Evolutionary conservation across 768 basidiomycete genomes (phyloP).

Genomic region (Trichaptum fuscoviolaceum): DNA sequence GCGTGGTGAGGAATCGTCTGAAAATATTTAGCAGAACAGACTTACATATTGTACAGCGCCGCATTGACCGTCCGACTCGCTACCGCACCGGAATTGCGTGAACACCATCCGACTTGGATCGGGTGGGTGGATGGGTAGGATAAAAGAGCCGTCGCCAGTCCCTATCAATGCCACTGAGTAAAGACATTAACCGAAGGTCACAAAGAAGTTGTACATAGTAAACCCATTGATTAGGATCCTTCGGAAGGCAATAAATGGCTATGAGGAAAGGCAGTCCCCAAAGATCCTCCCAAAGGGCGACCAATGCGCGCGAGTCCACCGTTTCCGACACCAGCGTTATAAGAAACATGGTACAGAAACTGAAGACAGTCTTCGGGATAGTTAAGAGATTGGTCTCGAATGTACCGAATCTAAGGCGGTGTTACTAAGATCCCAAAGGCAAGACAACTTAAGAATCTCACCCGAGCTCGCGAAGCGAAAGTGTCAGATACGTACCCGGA

Average conservation of each 20-base stretch:
- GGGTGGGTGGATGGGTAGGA: conserved; percentile 48
- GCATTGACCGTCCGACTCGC: conserved; percentile 56
- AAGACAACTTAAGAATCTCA: conserved; percentile 14
- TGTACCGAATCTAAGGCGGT: conserved; percentile 43
- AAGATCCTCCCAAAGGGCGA: conserved; percentile 48
- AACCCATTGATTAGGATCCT: conserved; percentile 44
- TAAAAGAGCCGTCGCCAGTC: conserved; percentile 37
- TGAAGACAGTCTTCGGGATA: conserved; percentile 48
- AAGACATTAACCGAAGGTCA: neutral
- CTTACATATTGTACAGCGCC: conserved; percentile 52
- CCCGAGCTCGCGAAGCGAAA: conserved; percentile 53
- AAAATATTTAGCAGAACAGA: neutral
- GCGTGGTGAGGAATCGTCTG: neutral
- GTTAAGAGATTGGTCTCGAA: conserved; percentile 56
- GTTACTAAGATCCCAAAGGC: neutral
- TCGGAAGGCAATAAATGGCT: conserved; percentile 46
- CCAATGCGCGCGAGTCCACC: conserved; percentile 47
- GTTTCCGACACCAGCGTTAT: conserved; percentile 47
- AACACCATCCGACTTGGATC: conserved; percentile 55
- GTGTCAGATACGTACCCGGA: conserved; percentile 52
- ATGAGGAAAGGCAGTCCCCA: conserved; percentile 62
- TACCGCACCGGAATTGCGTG: conserved; percentile 54
- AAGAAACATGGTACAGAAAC: conserved; percentile 47
- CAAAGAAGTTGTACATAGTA: conserved; percentile 37
- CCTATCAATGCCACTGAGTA: conserved; percentile 22